Base-by-base conservation (phyloP, 768 basidiomycete genomes). In the Strobilomyces dryophilus region DNA sequence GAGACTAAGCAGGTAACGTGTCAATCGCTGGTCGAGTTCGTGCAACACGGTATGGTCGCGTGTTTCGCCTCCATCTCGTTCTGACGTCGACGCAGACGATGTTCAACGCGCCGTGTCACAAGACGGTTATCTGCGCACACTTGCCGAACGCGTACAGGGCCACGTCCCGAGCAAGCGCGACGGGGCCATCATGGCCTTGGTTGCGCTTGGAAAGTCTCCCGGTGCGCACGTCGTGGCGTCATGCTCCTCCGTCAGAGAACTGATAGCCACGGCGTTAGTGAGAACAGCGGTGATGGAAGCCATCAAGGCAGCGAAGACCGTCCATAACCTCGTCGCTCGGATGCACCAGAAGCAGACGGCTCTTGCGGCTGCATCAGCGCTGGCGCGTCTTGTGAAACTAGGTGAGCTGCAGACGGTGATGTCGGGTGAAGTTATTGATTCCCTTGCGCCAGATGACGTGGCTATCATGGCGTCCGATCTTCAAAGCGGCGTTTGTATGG, bases 111-210 rank as follows among this genome's bases (percentile, higher is more conserved):
- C n/a, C n/a, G 39, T 67, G 31, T 21, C 35, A 1, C 8, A 45
- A n/a, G 49, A 54, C 0, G 59, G 49, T 1, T 50, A 52, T 27
- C 40, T 64, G 2, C 45, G 0, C 32, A 56, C 46, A 31, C 55
- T 66, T 7, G 66, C 62, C 9, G 55, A 58, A 41, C 54, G 44
- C 14, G 57, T 45, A 3, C 56, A 57, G 20, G 56, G 49, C 10
- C 48, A 41, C 1, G 24, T 21, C 2, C 55, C 53, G 2, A 27
- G 39, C 32, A 62, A 55, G 21, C 37, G 62, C 8, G 54, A 61
- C 3, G 59, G 64, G 27, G 57, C 64, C 4, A 62, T 61, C 3
- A 24, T 40, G 4, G 65, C 54, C 0, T 47, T 67, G 26, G 55
- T 58, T 4, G 53, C 51, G 0, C 59, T 67, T 14, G 56, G 62